Base-by-base conservation (phyloP, 2,329 filamentous ascomycete species). In the Phaeosphaeriaceae sp. region DNA sequence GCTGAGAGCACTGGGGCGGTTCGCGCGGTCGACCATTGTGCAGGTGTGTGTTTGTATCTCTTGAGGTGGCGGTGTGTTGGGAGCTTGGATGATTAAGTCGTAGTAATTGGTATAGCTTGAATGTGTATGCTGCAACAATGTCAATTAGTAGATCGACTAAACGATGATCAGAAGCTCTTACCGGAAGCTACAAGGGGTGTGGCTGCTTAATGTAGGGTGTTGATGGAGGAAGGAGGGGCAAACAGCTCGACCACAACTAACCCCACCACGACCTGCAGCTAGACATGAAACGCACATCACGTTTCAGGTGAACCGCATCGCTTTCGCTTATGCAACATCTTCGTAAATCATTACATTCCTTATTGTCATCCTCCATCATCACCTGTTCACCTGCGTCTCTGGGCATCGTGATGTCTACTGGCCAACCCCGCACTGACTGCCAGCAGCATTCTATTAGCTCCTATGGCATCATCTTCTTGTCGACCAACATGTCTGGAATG, bases 11-110 rank as follows among this genome's bases (percentile, higher is more conserved):
- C 94, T 87, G 41, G 91, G 89, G 76, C 92, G 95, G 81, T 96
- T 92, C 67, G 89, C 87, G 76, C 93, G 89, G 75, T 96, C 92
- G 80, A 96, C 90, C 86, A 90, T 91, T 51, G 60, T 72, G 66
- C 53, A 27, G 58, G 50, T 48, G 58, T 50, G 58, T 49, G 19
- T 49, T 31, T 19, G 21, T 47, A 15, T 24, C 41, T 61, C 63
- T 51, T 47, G 36, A 31, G 48, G 50, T 53, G 56, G 58, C 41
- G 56, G 58, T 50, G 41, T 57, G 48, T 17, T 40, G 47, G 48
- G 42, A 33, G 24, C 17, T 41, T 21, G 46, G 36, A n/a, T 3
- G 17, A n/a, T 40, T 17, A 3, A 7, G 17, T n/a, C 17, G 13
- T 15, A n/a, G 15, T 40, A 42, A 20, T 4, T 40, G 41, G n/a